phyloP scores from a whole-genome alignment of 441 rosid species.

The Mallotus repandus region DNA sequence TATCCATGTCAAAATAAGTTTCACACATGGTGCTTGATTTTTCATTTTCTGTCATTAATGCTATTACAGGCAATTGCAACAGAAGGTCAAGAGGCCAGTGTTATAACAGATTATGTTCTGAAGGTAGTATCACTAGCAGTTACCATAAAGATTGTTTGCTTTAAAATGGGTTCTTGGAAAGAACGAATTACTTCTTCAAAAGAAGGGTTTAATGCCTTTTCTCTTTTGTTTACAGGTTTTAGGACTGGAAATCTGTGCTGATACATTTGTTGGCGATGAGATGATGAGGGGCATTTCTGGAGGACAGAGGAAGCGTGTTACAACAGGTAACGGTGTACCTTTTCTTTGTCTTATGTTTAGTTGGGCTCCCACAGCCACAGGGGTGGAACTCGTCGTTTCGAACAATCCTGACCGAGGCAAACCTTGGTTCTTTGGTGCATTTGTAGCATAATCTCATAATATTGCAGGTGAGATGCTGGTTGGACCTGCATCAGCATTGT shows the following conservation, averaged over 20 bases:
- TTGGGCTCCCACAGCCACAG: too few relatives aligned
- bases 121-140: conserved; percentile 32
- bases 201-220: neutral
- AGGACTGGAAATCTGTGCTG: conserved; percentile 82
- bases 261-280: conserved; percentile 81
- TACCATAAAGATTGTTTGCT: neutral
- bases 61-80: conserved; percentile 48
- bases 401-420: too few relatives aligned
- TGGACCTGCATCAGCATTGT: conserved; percentile 71
- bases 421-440: too few relatives aligned
- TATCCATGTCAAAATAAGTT: too few relatives aligned
- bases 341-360: neutral
- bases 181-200: too few relatives aligned
- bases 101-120: conserved; percentile 68
- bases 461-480: conserved; percentile 76
- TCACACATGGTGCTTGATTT: neutral
- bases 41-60: neutral
- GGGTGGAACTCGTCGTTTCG: too few relatives aligned
- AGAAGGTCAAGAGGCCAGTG: conserved; percentile 61
- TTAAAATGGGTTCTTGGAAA: too few relatives aligned
- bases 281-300: conserved; percentile 91
- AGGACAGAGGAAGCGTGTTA: conserved; percentile 83
- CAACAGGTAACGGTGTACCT: conserved; percentile 48
- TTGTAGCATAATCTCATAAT: too few relatives aligned
- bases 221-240: conserved; percentile 43